These are phyloP conservation scores for Penicillium herquei DNA, from an alignment of 495 filamentous ascomycete species.

Conservation along the genomic window DNA sequence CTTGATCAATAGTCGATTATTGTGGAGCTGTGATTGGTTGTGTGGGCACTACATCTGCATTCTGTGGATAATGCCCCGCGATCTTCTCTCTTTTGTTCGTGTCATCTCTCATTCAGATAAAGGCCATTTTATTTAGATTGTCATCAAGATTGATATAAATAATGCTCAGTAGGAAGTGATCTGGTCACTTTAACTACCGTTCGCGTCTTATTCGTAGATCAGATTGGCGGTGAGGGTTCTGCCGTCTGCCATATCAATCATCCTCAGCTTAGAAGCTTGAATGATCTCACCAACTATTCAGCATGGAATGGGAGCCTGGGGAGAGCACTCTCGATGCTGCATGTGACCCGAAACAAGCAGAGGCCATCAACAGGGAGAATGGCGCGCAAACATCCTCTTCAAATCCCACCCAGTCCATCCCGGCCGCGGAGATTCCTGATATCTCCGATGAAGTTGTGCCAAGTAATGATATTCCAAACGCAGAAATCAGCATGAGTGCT, in stretches of 20 bases:
- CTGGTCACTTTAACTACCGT: too few relatives aligned
- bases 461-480: not conserved
- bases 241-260: not conserved
- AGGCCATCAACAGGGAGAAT: not conserved
- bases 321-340: not conserved
- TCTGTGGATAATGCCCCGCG: too few relatives aligned
- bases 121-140: too few relatives aligned
- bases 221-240: conserved; percentile 5
- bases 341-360: not conserved
- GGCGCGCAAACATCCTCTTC: not conserved
- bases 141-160: too few relatives aligned
- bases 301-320: not conserved
- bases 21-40: too few relatives aligned
- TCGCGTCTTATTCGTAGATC: not conserved
- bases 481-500: not conserved
- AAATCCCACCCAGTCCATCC: not conserved
- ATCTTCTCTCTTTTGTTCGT: too few relatives aligned
- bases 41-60: too few relatives aligned
- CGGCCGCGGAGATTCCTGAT: not conserved
- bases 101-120: too few relatives aligned
- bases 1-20: not conserved
- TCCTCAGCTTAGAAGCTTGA: not conserved
- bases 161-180: too few relatives aligned
- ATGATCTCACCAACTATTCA: not conserved
- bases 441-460: not conserved